These are phyloP conservation scores for Anethum foeniculum DNA, from an alignment of 140 eudicot species.

Conservation along the genomic window DNA sequence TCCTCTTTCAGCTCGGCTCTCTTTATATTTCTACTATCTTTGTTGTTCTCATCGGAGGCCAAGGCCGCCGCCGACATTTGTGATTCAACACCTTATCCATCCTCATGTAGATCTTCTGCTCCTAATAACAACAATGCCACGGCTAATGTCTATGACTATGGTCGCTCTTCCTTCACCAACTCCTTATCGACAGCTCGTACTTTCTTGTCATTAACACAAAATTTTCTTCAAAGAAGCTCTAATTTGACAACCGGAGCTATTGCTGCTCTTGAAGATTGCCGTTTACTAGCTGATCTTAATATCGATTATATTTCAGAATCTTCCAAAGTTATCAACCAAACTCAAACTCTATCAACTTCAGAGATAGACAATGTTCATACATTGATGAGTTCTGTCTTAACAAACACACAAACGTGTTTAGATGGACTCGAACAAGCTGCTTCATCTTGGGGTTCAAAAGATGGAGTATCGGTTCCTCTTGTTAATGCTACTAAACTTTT, in stretches of 20 bases:
- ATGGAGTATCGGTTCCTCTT: neutral
- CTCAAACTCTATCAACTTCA: neutral
- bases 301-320: neutral
- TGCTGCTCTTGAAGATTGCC: neutral
- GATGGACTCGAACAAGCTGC: conserved; percentile 1
- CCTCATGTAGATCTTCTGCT: neutral
- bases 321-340: neutral
- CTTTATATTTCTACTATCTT: neutral
- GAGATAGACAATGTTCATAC: neutral
- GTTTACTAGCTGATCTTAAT: neutral
- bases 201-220: neutral
- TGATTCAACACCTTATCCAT: neutral
- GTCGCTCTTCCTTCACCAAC: neutral
- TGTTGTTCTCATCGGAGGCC: neutral
- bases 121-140: neutral
- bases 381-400: neutral
- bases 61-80: neutral
- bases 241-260: neutral
- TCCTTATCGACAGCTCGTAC: neutral
- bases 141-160: neutral
- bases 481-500: neutral
- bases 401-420: neutral
- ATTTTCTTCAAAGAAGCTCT: neutral
- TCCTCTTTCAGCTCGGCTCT: neutral
- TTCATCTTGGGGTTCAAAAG: neutral